Evolutionary conservation across 169 alveolate species (phyloP), one percentile per base, ranked within the genome.

Genomic region (Babesia ovata): DNA sequence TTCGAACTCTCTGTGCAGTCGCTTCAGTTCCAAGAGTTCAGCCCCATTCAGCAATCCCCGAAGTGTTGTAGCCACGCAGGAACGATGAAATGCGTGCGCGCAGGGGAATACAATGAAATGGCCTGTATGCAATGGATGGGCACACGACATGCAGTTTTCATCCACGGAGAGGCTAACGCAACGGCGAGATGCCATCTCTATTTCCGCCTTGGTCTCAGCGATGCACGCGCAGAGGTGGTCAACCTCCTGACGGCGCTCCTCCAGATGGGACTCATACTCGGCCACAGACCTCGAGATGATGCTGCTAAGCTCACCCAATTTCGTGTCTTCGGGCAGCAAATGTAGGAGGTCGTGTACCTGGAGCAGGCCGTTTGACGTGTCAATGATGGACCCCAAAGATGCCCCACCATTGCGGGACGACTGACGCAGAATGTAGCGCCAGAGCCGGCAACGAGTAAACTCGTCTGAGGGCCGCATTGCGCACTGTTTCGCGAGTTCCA

Each of bases 51-150:
- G 70, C 13, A 83, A 56, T 21, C 69, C 42, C 50, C 63, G 50
- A 42, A 75, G 76, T 9, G 60, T 69, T n/a, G 24, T 54, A 12
- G 83, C 74, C 6, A 75, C 66, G 86, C 90, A 83, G 24, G 63
- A 50, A 42, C 78, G 74, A 70, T 83, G 90, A 44, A 83, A 83
- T 19, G 66, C 75, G 70, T 83, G 90, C 8, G 66, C 74, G 44
- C 90, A 83, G 54, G 85, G 69, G 54, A 83, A 83, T 10, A 83
- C 86, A 46, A 83, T 66, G 69, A 83, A 83, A 46, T 22, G 45
- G 21, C 11, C 48, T 33, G 74, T 24, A 28, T 39, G 52, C 26
- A 69, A 21, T 7, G 62, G 48, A 29, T 54, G 48, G 19, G 83
- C 52, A 48, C 90, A 83, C 6, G 60, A 67, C 17, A 45, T 36